Evolutionary conservation across 495 filamentous ascomycete species (phyloP).

Genomic region (Tuber umbilicatum): DNA sequence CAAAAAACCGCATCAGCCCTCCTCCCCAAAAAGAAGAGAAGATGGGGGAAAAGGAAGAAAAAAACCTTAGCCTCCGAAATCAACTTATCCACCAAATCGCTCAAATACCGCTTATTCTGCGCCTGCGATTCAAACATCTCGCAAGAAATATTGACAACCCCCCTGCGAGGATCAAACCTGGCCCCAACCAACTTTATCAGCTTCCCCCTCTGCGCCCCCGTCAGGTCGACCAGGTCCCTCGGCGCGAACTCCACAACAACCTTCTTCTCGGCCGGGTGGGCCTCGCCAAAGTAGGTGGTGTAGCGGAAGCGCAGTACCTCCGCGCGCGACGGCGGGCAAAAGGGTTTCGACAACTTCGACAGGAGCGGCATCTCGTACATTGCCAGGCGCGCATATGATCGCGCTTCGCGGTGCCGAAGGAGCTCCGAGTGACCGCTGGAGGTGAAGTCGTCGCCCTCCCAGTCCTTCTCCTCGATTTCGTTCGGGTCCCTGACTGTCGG

Average conservation of each 20-base stretch:
- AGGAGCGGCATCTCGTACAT: slow-evolving; percentile 97
- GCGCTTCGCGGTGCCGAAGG: slow-evolving; percentile 78
- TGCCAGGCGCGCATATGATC: slow-evolving; percentile 77
- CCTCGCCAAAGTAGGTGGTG: slow-evolving; percentile 93
- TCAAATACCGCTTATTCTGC: slow-evolving; percentile 93
- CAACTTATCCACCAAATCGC: slow-evolving; percentile 65
- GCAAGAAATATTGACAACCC: slow-evolving; percentile 81
- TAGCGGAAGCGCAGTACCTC: slow-evolving; percentile 83
- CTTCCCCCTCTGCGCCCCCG: slow-evolving; percentile 62
- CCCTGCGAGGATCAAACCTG: slow-evolving; percentile 84
- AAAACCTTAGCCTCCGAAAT: slow-evolving; percentile 65
- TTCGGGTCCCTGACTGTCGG: slow-evolving; percentile 17
- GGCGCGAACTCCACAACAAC: slow-evolving; percentile 85
- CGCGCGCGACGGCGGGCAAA: slow-evolving; percentile 59
- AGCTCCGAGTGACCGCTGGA: slow-evolving; percentile 74
- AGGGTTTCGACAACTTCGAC: slow-evolving; percentile 73
- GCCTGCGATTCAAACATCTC: slow-evolving; percentile 80
- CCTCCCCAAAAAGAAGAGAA: background rate
- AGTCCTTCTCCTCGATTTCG: slow-evolving; percentile 46
- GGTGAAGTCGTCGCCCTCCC: slow-evolving; percentile 63
- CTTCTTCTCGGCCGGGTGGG: slow-evolving; percentile 84
- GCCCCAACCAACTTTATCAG: slow-evolving; percentile 78
- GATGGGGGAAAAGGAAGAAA: background rate
- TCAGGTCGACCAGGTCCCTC: slow-evolving; percentile 57
- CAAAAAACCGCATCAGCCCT: background rate